These are phyloP conservation scores for Annulohypoxylon moriforme DNA, from an alignment of 495 filamentous ascomycete genomes.

Conservation along the genomic window DNA sequence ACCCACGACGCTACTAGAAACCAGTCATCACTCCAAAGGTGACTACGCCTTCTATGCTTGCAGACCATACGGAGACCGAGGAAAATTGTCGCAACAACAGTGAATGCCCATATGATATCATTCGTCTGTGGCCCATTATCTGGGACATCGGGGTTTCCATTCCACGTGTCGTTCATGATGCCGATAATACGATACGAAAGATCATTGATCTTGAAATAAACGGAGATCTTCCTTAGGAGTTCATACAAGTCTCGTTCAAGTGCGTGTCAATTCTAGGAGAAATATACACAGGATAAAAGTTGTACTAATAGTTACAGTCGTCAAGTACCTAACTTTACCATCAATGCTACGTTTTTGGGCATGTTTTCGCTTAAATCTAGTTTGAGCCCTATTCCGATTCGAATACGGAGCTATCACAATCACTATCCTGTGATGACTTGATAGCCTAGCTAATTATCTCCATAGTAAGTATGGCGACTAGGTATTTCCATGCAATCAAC, in stretches of 20 bases:
- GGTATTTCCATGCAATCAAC: not conserved
- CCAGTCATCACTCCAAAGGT: slow-evolving; percentile 46
- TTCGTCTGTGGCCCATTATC: slow-evolving; percentile 38
- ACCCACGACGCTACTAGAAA: slow-evolving; percentile 46
- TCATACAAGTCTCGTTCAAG: too few relatives aligned
- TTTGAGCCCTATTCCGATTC: not conserved
- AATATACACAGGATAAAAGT: too few relatives aligned
- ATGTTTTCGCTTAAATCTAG: not conserved
- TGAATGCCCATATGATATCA: slow-evolving; percentile 35
- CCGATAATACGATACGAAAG: not conserved
- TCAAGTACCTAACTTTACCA: too few relatives aligned
- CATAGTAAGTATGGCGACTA: not conserved
- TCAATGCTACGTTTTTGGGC: not conserved
- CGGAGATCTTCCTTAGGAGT: too few relatives aligned
- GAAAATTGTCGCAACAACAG: slow-evolving; percentile 37
- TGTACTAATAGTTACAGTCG: too few relatives aligned
- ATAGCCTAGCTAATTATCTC: not conserved
- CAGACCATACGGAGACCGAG: slow-evolving; percentile 39
- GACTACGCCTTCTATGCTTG: slow-evolving; percentile 29
- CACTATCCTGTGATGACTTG: too few relatives aligned
- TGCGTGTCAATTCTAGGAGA: too few relatives aligned
- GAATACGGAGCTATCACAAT: not conserved
- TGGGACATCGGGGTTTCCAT: not conserved
- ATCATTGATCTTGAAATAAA: not conserved
- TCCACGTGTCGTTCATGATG: not conserved